Evolutionary conservation across 2,329 filamentous ascomycete genomes (phyloP), one percentile per base, ranked within the genome.

Genomic region (Hypocreales sp.): DNA sequence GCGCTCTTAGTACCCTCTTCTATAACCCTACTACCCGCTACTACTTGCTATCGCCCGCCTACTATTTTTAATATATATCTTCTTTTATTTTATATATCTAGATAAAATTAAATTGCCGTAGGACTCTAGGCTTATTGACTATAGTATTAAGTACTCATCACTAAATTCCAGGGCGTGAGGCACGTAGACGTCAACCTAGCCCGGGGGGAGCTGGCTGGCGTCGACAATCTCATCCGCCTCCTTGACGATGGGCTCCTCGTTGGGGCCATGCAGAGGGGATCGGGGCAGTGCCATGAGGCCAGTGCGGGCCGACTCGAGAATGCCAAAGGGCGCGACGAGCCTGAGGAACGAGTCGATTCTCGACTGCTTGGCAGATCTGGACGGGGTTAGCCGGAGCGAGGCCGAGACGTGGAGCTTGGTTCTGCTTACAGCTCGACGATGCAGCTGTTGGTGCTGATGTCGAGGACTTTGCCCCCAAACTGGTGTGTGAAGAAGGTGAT

Each of bases 281-380:
- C 90, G 79, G 31, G 90, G 90, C 39, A 98, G 66, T 25, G 90
- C 90, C 87, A 95, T 98, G 32, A 98, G 67, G 52, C 90, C 90
- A 31, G 90, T 95, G 35, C 90, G 74, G 27, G 87, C 84, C 27
- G 86, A 94, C 60, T 98, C 90, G 27, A 98, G 68, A 41, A 98
- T 93, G 47, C 90, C 90, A 51, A 95, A 98, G 9, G 87, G 87
- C 31, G 73, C 67, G 46, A 98, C 76, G 35, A 98, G 69, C 61
- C 95, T 98, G 59, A 98, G 78, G 64, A 94, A 98, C 2, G 84
- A 92, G 57, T 98, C 84, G 48, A 98, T 93, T 56, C 90, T 78
- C 35, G 66, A 72, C 20, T 83, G 86, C 58, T 98, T 98, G 33
- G 90, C 90, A 29, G 84, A 93, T 7, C 79, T 84, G 17, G 19